Evolutionary conservation across 495 filamentous ascomycete species (phyloP), one percentile per base, ranked within the genome.

Genomic region (Daldinia vernicosa): DNA sequence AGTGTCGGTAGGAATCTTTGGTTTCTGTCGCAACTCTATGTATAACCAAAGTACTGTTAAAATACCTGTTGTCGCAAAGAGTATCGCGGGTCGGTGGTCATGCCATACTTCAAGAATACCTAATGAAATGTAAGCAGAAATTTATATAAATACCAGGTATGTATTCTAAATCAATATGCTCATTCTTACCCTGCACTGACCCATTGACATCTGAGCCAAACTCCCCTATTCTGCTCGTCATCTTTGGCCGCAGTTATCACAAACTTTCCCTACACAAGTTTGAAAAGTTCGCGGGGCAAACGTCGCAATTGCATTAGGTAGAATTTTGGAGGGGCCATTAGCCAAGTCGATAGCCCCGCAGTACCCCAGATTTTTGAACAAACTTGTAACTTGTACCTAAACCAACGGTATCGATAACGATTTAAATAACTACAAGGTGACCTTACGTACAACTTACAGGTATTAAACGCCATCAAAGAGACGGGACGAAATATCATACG

Each of bases 101-200:
- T 89, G 87, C 87, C 87, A 89, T 24, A 85, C 64, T 64, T 83
- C 83, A 30, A 88, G 72, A 43, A 82, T 71, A 65, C 82, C 87
- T 88, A 51, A 52, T 17, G 54, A 12, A 70, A 59, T 62, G 24
- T 69, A 37, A 69, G 58, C 24, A 67, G 17, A 50, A 6, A 40
- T 14, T 56, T 19, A 50, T 0, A 12, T 30, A 30, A 35, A 35
- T 35, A n/a, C n/a, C n/a, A n/a, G n/a, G n/a, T n/a, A 35, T 30
- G 45, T 17, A 17, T 19, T 28, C 19, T 7, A 14, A 11, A 27
- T 35, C 28, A 40, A 47, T 14, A 47, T 5, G 2, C 0, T 47
- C 2, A 24, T 24, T 24, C 43, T 67, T 30, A 71, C 70, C 37
- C 35, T 63, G 52, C 2, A 66, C 32, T 6, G 55, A 15, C 8